Conservation (phyloP, 75 land plant genomes). For the Selaginella moellendorffii region DNA sequence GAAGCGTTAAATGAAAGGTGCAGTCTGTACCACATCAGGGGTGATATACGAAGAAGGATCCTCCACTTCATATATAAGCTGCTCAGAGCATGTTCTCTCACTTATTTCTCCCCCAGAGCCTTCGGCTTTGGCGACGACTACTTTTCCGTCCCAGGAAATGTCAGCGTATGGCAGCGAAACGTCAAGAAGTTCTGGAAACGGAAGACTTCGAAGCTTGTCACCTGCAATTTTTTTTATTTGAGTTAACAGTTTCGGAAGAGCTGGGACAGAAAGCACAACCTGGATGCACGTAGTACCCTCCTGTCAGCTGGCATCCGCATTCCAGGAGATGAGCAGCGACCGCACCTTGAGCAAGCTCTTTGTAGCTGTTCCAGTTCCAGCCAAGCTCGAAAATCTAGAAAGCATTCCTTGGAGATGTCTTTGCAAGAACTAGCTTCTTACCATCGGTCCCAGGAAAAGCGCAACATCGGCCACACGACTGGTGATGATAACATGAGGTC, state of each 20-base stretch:
- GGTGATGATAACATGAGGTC: slow-evolving; percentile 68
- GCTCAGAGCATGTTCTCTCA: slow-evolving; percentile 67
- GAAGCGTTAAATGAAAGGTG: background rate
- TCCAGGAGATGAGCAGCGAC: slow-evolving; percentile 92
- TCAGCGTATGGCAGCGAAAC: slow-evolving; percentile 82
- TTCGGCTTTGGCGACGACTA: slow-evolving; percentile 50
- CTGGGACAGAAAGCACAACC: too few species aligned
- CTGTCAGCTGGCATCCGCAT: slow-evolving; percentile 96
- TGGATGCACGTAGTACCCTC: slow-evolving; percentile 93
- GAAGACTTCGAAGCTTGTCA: slow-evolving; percentile 40
- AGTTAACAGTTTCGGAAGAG: too few species aligned
- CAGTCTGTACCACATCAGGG: slow-evolving; percentile 75
- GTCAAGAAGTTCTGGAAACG: slow-evolving; percentile 47
- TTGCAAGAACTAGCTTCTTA: slow-evolving; percentile 16
- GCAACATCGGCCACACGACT: slow-evolving; percentile 86
- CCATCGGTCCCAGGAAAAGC: slow-evolving; percentile 85
- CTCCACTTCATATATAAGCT: slow-evolving; percentile 87
- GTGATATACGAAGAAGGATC: slow-evolving; percentile 76
- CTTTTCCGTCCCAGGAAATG: slow-evolving; percentile 45
- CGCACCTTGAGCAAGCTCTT: slow-evolving; percentile 63
- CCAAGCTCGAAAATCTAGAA: slow-evolving; percentile 83
- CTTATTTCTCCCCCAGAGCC: slow-evolving; percentile 65
- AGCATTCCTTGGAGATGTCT: background rate
- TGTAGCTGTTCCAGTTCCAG: slow-evolving; percentile 83
- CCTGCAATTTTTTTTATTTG: too few species aligned